Evolutionary conservation across 1,284 basidiomycete species (phyloP), one percentile per base, ranked within the genome.

Genomic region (Ustilago crameri): DNA sequence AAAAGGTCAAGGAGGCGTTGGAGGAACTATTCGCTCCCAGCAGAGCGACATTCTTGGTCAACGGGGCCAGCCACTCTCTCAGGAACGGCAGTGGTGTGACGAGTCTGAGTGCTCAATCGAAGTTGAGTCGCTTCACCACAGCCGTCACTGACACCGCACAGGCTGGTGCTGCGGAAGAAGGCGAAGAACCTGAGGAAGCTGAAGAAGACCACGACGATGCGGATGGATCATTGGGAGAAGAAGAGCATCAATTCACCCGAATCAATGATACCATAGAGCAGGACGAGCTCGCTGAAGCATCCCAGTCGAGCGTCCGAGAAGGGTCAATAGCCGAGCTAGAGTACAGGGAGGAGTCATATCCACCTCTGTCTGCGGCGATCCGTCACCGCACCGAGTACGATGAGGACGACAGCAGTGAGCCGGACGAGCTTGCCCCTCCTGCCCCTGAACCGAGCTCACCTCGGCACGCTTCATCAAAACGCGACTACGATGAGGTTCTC

Each of bases 11-110:
- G 87, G 75, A 82, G 5, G 86, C 87, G 1, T 85, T 93, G 4
- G 91, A 93, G 67, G 82, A 85, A 9, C 79, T 87, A 7, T 93
- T 90, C 76, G 87, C 89, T 2, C 87, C 90, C 0, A 86, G 88
- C 2, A 85, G 91, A n/a, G 89, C 90, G 0, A 90, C 90, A 0
- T 93, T 88, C 63, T 22, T 54, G 7, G 72, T 82, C 49, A 63
- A 65, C 23, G 76, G 65, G 9, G 72, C 75, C 4, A 59, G 57
- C 27, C 55, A 60, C 24, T 63, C 66, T 7, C 47, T 71, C 18
- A 50, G 51, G 26, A 61, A 53, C 15, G 50, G 58, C 5, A 61
- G 48, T 24, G 57, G 58, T 9, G 30, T 32, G 12, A 26, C 58
- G 0, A 50, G 37, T 17, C 40, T 59, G 43, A 47, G 45, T 18